These are phyloP conservation scores for Caloboletus firmus DNA, from an alignment of 1,284 basidiomycete genomes.

Conservation along the genomic window DNA sequence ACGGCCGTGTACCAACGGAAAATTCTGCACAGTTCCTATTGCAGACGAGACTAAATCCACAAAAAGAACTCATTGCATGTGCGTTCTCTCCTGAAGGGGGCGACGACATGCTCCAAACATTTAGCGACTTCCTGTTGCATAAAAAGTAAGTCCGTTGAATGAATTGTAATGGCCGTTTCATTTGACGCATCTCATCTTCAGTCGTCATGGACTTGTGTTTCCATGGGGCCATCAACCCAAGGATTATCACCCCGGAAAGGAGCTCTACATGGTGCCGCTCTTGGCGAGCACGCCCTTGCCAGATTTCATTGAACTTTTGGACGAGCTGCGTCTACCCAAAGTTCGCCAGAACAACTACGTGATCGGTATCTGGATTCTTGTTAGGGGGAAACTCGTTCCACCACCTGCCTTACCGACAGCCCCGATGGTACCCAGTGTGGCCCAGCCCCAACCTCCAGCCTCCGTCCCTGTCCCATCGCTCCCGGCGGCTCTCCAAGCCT, in stretches of 20 bases:
- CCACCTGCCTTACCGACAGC: conserved; percentile 32
- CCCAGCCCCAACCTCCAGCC: conserved; percentile 3
- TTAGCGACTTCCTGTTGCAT: conserved; percentile 68
- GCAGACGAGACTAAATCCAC: conserved; percentile 69
- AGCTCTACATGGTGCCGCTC: conserved; percentile 87
- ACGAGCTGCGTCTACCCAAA: conserved; percentile 72
- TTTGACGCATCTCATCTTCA: conserved; percentile 33
- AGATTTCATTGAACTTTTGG: conserved; percentile 84
- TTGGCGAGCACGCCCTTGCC: conserved; percentile 68
- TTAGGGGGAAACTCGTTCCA: conserved; percentile 66
- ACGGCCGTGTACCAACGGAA: conserved; percentile 79
- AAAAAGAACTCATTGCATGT: conserved; percentile 79
- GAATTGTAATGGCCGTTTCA: conserved; percentile 2
- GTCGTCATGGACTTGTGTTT: conserved; percentile 83
- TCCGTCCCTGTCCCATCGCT: conserved; percentile 14
- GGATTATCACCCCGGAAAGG: conserved; percentile 75
- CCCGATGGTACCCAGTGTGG: conserved; percentile 27
- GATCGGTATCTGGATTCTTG: conserved; percentile 81
- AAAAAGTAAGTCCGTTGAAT: conserved; percentile 62
- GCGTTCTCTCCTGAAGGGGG: conserved; percentile 58
- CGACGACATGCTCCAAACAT: conserved; percentile 54
- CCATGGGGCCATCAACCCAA: conserved; percentile 78
- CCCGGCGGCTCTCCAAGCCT: conserved; percentile 33
- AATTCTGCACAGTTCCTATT: conserved; percentile 74
- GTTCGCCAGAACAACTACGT: conserved; percentile 64